A percentile compares a stretch with the other conserved stretches of the same genome.
These are phyloP conservation scores for Globisporangium perplexum DNA, from an alignment of 352 stramenopile genomes.

Conservation along the genomic window DNA sequence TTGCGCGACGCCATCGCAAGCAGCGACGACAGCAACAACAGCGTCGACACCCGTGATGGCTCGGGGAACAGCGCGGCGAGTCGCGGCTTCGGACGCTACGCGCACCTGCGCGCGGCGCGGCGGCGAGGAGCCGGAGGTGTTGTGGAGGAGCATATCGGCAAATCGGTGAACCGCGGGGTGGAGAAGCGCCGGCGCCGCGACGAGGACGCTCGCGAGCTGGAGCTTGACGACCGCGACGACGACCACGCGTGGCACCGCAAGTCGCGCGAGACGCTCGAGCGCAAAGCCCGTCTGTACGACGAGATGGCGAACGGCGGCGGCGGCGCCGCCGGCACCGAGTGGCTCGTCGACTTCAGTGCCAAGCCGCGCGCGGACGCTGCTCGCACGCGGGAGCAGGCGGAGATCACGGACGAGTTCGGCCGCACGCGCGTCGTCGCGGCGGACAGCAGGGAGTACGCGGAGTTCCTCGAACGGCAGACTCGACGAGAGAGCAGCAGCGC, in stretches of 20 bases:
- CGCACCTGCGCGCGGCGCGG: slow-evolving; percentile 30
- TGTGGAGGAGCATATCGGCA: slow-evolving; percentile 19
- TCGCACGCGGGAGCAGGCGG: slow-evolving; percentile 10
- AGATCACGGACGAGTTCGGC: slow-evolving; percentile 63
- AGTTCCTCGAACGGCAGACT: slow-evolving; percentile 16
- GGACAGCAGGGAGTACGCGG: slow-evolving; percentile 30
- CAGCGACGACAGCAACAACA: slow-evolving; percentile 8
- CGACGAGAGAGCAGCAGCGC: slow-evolving; percentile 1
- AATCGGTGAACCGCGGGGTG: slow-evolving; percentile 44
- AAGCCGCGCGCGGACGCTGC: slow-evolving; percentile 25
- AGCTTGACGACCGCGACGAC: slow-evolving; percentile 46
- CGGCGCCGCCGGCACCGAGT: slow-evolving; percentile 22
- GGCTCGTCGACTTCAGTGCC: slow-evolving; percentile 62
- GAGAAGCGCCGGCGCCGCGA: slow-evolving; percentile 49
- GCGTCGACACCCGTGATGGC: no score
- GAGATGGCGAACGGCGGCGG: slow-evolving; percentile 34
- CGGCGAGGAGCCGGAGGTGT: slow-evolving; percentile 16
- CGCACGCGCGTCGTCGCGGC: slow-evolving; percentile 32
- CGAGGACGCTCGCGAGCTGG: slow-evolving; percentile 32
- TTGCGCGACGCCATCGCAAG: slow-evolving; percentile 17
- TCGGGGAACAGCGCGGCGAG: neutral
- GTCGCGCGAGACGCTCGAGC: slow-evolving; percentile 52
- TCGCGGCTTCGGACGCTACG: slow-evolving; percentile 34
- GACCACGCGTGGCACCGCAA: slow-evolving; percentile 51
- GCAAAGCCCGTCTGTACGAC: slow-evolving; percentile 78